phyloP scores from a whole-genome alignment of 1,284 basidiomycete species.

The Termitomyces sp. region DNA sequence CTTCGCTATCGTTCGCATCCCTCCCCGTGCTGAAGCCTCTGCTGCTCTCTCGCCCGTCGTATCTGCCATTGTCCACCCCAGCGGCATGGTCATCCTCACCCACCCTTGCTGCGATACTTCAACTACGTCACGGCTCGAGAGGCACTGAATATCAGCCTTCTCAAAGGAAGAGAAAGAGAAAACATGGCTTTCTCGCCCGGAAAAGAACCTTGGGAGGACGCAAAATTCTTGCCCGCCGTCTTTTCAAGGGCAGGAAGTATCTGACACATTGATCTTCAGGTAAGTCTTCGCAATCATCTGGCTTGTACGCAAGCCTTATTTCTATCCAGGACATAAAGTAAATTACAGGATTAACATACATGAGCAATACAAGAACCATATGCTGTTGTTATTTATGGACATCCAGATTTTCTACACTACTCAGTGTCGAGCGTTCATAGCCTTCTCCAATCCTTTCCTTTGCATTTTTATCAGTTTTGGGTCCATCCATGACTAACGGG shows the following conservation, averaged over 20 bases:
- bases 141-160: conserved; percentile 87
- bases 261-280: conserved; percentile 41
- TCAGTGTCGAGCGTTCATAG: conserved; percentile 2
- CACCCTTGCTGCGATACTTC: conserved; percentile 32
- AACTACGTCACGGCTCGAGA: conserved; percentile 43
- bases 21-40: conserved; percentile 17
- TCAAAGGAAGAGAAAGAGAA: conserved; percentile 83
- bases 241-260: conserved; percentile 56
- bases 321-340: neutral
- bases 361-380: neutral
- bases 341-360: neutral
- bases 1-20: conserved; percentile 14
- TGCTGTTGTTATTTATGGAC: neutral
- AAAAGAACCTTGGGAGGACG: conserved; percentile 59
- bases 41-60: conserved; percentile 14
- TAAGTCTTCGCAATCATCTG: neutral
- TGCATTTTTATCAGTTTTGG: conserved; percentile 1
- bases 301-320: neutral
- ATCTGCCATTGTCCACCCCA: conserved; percentile 17
- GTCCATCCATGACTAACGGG: conserved; percentile 2
- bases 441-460: conserved; percentile 6
- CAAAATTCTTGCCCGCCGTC: conserved; percentile 55
- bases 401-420: conserved; percentile 15
- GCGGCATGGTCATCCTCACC: conserved; percentile 23
- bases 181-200: conserved; percentile 80